These are phyloP conservation scores for Apiotrichum sp. DNA, from an alignment of 1,284 basidiomycete species.

Conservation along the genomic window DNA sequence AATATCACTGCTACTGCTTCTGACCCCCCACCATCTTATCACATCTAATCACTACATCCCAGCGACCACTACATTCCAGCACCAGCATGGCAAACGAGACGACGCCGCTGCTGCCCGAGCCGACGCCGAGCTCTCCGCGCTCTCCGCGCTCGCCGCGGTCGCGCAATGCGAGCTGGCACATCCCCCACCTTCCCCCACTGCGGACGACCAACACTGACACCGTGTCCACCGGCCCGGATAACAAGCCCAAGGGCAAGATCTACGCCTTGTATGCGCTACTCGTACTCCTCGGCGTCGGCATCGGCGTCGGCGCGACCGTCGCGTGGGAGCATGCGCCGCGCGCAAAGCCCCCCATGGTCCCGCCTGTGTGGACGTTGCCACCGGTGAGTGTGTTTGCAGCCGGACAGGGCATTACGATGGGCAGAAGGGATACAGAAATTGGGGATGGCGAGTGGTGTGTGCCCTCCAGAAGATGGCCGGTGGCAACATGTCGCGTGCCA, in stretches of 20 bases:
- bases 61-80: no score
- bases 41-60: no score
- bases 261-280: constrained; percentile 3
- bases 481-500: no score
- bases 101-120: constrained; percentile 11
- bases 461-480: no score
- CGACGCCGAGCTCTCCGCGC: neutral
- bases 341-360: constrained; percentile 16
- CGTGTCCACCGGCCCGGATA: neutral
- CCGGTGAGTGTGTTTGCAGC: constrained; percentile 8
- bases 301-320: constrained; percentile 10
- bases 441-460: no score
- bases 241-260: neutral
- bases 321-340: neutral
- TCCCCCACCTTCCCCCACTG: no score
- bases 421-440: no score
- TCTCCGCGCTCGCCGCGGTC: neutral
- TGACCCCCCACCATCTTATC: no score
- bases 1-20: no score
- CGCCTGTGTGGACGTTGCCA: constrained; percentile 14
- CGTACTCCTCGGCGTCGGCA: constrained; percentile 4
- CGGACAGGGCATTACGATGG: no score
- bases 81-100: constrained; percentile 4
- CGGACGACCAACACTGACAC: neutral
- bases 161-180: neutral